Conservation (phyloP, 345 rosid species). For the Alliaria petiolata region DNA sequence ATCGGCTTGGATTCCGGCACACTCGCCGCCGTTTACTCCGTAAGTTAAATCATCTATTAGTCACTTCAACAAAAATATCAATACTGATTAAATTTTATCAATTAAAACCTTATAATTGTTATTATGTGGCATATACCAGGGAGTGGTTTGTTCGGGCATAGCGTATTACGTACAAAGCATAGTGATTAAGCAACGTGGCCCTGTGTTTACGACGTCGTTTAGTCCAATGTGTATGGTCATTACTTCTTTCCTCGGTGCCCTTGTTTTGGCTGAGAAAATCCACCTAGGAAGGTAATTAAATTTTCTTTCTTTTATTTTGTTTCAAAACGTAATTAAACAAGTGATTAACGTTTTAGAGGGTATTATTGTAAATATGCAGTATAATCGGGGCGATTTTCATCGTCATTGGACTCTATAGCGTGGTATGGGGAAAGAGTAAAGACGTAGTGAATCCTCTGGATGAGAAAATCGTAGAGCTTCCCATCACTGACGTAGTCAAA, state of each 20-base stretch:
- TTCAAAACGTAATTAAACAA: background rate
- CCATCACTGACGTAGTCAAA: conserved; percentile 38
- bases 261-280: conserved; percentile 61
- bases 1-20: conserved; percentile 71
- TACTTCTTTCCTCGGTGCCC: conserved; percentile 60
- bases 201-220: conserved; percentile 77
- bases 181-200: conserved; percentile 66
- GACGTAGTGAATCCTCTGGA: conserved; percentile 32
- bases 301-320: background rate
- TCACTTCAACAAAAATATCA: background rate
- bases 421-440: conserved; percentile 90
- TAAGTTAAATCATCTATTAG: conserved; percentile 18
- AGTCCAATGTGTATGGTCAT: conserved; percentile 87
- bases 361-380: conserved; percentile 38
- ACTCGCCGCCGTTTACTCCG: conserved; percentile 77
- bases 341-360: background rate
- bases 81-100: background rate
- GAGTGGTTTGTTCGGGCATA: conserved; percentile 82
- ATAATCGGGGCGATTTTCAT: conserved; percentile 72
- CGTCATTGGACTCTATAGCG: conserved; percentile 75
- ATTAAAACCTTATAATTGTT: background rate
- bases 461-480: conserved; percentile 49
- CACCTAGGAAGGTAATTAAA: conserved; percentile 82
- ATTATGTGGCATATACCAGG: conserved; percentile 35
- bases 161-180: conserved; percentile 80